phyloP scores from a whole-genome alignment of 2,329 filamentous ascomycete genomes.

The Zymoseptoria passerinii region DNA sequence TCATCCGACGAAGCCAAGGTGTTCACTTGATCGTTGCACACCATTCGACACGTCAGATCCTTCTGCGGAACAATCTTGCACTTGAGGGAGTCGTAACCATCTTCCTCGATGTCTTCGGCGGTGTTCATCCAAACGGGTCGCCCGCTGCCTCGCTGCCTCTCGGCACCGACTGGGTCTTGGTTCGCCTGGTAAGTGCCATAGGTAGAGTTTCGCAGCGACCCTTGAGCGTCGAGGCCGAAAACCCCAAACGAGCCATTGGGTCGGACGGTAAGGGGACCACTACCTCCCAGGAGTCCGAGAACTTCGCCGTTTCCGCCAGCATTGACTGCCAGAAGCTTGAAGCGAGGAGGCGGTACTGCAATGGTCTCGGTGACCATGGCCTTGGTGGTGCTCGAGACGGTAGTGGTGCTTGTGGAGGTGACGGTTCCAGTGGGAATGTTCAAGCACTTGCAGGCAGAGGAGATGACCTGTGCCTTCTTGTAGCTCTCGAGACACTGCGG shows the following conservation, averaged over 20 bases:
- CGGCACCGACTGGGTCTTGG: not conserved
- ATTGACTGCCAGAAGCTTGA: not conserved
- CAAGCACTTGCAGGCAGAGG: not conserved
- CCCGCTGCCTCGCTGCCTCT: not conserved
- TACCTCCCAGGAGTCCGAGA: not conserved
- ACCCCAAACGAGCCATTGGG: not conserved
- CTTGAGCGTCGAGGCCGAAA: not conserved
- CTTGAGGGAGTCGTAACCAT: not conserved
- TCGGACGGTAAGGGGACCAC: not conserved
- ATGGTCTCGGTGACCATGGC: not conserved
- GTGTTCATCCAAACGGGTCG: not conserved
- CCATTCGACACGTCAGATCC: not conserved
- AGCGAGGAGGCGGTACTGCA: not conserved
- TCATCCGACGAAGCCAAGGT: not conserved
- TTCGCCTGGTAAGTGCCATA: not conserved
- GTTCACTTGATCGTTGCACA: not conserved
- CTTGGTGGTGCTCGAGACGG: not conserved
- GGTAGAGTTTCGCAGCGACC: not conserved
- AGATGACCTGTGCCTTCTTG: not conserved
- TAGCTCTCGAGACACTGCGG: not conserved
- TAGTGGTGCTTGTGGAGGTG: not conserved
- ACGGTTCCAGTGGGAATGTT: not conserved
- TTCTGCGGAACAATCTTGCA: not conserved
- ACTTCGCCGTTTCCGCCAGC: not conserved
- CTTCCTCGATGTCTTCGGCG: not conserved